A percentile compares a stretch with the other conserved stretches of the same genome.
phyloP scores from a whole-genome alignment of 2,329 filamentous ascomycete species.

The Colletotrichum trifolii region DNA sequence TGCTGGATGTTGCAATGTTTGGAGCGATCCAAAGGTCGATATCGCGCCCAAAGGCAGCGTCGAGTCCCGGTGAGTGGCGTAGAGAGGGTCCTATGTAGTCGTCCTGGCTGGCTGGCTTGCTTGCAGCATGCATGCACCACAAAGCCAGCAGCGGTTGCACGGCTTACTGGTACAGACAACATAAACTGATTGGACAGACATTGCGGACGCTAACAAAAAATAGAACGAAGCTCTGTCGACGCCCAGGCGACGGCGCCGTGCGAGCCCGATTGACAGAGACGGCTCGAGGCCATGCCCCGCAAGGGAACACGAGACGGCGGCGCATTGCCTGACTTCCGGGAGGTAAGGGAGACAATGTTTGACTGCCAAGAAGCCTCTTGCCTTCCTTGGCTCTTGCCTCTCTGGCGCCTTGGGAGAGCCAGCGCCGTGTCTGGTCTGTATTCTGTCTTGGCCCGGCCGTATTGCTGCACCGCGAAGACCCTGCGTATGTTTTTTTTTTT shows the following conservation, averaged over 20 bases:
- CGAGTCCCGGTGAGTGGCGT: slow-evolving; percentile 10
- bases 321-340: slow-evolving; percentile 9
- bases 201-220: slow-evolving; percentile 11
- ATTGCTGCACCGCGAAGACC: not conserved
- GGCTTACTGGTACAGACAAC: slow-evolving; percentile 14
- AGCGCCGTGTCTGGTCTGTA: slow-evolving; percentile 1
- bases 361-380: not conserved
- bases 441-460: slow-evolving; percentile 5
- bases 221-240: slow-evolving; percentile 16
- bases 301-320: slow-evolving; percentile 32
- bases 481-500: no score
- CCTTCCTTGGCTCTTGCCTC: slow-evolving; percentile 13
- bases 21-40: no score
- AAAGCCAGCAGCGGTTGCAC: slow-evolving; percentile 14
- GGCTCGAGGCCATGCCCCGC: slow-evolving; percentile 10
- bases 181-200: not conserved
- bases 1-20: no score
- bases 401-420: not conserved
- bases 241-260: not conserved
- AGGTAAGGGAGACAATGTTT: slow-evolving; percentile 4
- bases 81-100: slow-evolving; percentile 10
- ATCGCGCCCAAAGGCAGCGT: slow-evolving; percentile 20
- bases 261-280: slow-evolving; percentile 23
- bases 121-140: slow-evolving; percentile 7
- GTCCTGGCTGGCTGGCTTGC: slow-evolving; percentile 9